These are phyloP conservation scores for Chytriomyces hyalinus DNA, from an alignment of 192 early-diverging fungal genomes.

Conservation along the genomic window DNA sequence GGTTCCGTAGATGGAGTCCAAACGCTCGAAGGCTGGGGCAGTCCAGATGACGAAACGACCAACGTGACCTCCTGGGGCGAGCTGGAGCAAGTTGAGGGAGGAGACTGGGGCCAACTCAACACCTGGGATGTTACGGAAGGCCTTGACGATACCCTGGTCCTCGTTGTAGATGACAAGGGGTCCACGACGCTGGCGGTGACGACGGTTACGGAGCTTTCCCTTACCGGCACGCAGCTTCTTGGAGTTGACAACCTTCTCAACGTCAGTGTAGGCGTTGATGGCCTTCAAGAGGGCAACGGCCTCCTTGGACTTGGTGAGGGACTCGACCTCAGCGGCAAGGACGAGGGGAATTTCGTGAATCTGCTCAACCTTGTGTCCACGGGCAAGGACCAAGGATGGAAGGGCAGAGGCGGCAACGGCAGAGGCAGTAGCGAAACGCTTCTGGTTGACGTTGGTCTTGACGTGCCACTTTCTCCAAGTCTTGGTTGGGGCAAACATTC, in stretches of 20 bases:
- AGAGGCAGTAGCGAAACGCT: conserved; percentile 95
- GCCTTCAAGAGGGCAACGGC: conserved; percentile 89
- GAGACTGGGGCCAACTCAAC: conserved; percentile 90
- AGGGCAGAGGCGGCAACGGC: conserved; percentile 94
- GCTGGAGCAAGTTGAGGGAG: conserved; percentile 94
- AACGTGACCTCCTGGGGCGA: conserved; percentile 98
- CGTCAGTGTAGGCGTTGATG: conserved; percentile 91
- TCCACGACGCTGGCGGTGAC: conserved; percentile 94
- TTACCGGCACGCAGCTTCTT: conserved; percentile 96
- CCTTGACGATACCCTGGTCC: conserved; percentile 91
- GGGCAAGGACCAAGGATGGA: conserved; percentile 88
- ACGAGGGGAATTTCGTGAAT: conserved; percentile 92
- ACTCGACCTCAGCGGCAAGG: conserved; percentile 77
- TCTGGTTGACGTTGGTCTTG: conserved; percentile 98
- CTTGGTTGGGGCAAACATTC: conserved; percentile 99
- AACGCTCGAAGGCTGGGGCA: conserved; percentile 84
- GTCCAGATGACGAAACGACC: conserved; percentile 99
- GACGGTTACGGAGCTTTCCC: conserved; percentile 96
- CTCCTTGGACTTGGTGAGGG: conserved; percentile 88
- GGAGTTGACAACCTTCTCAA: conserved; percentile 91
- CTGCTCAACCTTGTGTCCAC: conserved; percentile 93
- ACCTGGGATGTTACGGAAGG: conserved; percentile 99
- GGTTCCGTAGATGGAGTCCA: conserved; percentile 94
- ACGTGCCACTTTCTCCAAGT: conserved; percentile 99
- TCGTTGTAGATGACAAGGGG: conserved; percentile 95